These are phyloP conservation scores for Suillus decipiens DNA, from an alignment of 768 basidiomycete species.

Conservation along the genomic window DNA sequence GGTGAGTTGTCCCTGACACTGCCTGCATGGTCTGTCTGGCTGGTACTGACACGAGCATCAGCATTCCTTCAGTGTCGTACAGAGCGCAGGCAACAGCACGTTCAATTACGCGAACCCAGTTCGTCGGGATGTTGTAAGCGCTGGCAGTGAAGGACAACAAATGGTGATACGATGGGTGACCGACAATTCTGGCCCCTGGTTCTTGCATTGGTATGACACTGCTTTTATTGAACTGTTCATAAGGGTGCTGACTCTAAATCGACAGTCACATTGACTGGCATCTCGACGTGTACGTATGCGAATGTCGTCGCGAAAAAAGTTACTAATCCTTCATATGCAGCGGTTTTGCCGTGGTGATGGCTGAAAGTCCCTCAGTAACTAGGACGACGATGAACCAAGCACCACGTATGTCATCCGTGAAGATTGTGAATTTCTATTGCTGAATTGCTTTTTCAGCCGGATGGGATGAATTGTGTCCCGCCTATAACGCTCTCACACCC, in stretches of 20 bases:
- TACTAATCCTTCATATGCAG: slow-evolving; percentile 10
- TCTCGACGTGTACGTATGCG: slow-evolving; percentile 16
- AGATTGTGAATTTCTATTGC: background rate
- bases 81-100: slow-evolving; percentile 32
- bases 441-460: slow-evolving; percentile 15
- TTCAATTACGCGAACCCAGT: slow-evolving; percentile 57
- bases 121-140: slow-evolving; percentile 45
- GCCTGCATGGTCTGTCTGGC: background rate
- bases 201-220: slow-evolving; percentile 20
- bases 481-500: slow-evolving; percentile 19
- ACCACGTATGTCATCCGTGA: background rate
- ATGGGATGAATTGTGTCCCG: slow-evolving; percentile 29
- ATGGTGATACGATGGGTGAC: slow-evolving; percentile 50
- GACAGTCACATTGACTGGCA: slow-evolving; percentile 22
- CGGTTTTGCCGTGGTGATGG: slow-evolving; percentile 34
- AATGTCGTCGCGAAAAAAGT: no score
- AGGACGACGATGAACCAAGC: background rate
- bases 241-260: background rate
- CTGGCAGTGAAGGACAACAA: slow-evolving; percentile 20
- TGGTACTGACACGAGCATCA: slow-evolving; percentile 14
- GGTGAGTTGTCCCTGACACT: slow-evolving; percentile 22
- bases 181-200: slow-evolving; percentile 53
- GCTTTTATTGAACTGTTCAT: no score
- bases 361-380: slow-evolving; percentile 22
- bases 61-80: slow-evolving; percentile 48